A percentile compares a stretch with the other conserved stretches of the same genome.
Conservation (phyloP, 345 rosid species). For the Carallia brachiata region DNA sequence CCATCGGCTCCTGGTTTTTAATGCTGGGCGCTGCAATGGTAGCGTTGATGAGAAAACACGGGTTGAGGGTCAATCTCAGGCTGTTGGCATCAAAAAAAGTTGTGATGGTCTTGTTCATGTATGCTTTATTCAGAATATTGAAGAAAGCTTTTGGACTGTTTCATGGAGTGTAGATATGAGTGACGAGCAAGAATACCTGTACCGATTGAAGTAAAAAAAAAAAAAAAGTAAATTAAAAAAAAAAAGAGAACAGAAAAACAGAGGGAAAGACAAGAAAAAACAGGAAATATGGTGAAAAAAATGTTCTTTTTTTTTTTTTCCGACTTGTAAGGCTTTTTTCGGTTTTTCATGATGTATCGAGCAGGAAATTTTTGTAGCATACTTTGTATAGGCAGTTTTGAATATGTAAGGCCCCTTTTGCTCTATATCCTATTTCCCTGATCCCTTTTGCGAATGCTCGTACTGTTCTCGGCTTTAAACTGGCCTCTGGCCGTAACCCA, state of each 20-base stretch:
- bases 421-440: too few species aligned
- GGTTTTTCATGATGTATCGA: too few species aligned
- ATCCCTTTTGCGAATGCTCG: too few species aligned
- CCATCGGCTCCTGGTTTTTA: slow-evolving; percentile 46
- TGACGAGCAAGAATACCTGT: not conserved
- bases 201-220: not conserved
- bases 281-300: too few species aligned
- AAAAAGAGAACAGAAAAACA: not conserved
- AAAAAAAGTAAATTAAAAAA: not conserved
- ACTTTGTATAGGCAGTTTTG: too few species aligned
- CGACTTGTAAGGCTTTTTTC: too few species aligned
- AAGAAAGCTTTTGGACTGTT: slow-evolving; percentile 41
- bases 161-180: slow-evolving; percentile 17
- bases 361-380: too few species aligned
- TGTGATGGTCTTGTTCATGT: slow-evolving; percentile 45
- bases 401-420: too few species aligned
- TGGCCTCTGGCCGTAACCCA: too few species aligned
- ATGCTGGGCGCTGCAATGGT: slow-evolving; percentile 32
- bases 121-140: slow-evolving; percentile 39
- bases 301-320: too few species aligned
- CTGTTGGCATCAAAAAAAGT: slow-evolving; percentile 79
- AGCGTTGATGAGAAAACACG: slow-evolving; percentile 60
- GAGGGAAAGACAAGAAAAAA: not conserved
- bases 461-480: too few species aligned
- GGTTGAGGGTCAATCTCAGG: slow-evolving; percentile 67